These are phyloP conservation scores for Abelmoschus esculentus DNA, from an alignment of 345 rosid species.

Conservation along the genomic window DNA sequence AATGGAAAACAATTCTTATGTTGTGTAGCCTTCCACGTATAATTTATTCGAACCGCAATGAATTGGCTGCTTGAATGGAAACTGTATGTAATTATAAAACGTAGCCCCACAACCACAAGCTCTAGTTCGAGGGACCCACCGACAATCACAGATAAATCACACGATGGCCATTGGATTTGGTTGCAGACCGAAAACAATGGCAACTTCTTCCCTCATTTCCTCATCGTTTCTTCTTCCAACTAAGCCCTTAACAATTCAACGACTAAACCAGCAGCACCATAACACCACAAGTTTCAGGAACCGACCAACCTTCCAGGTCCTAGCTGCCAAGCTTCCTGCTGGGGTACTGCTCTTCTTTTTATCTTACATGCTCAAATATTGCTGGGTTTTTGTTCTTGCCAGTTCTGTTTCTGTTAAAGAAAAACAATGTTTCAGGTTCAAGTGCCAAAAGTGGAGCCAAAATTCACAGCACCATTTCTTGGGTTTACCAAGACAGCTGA, in stretches of 20 bases:
- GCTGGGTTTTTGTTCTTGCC: neutral
- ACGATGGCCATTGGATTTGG: neutral
- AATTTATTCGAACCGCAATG: neutral
- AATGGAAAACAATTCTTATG: neutral
- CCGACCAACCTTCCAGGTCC: conserved; percentile 27
- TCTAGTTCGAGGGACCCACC: neutral
- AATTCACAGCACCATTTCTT: conserved; percentile 50
- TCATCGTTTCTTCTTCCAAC: conserved; percentile 22
- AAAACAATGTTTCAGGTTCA: conserved; percentile 32
- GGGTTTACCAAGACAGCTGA: conserved; percentile 82
- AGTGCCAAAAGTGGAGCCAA: conserved; percentile 66
- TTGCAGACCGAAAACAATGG: conserved; percentile 12
- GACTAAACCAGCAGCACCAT: conserved; percentile 5
- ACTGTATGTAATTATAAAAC: neutral
- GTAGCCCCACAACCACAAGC: conserved; percentile 4
- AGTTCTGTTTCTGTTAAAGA: neutral
- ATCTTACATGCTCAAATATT: neutral
- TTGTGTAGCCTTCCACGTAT: neutral
- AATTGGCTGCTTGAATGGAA: neutral
- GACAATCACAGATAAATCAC: neutral
- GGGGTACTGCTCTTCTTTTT: conserved; percentile 28
- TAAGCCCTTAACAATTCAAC: conserved; percentile 13
- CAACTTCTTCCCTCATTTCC: conserved; percentile 15
- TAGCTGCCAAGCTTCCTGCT: conserved; percentile 57
- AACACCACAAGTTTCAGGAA: conserved; percentile 14